A percentile compares a stretch with the other conserved stretches of the same genome.
phyloP scores from a whole-genome alignment of 1,284 basidiomycete species.

The Melampsora larici-populina region DNA sequence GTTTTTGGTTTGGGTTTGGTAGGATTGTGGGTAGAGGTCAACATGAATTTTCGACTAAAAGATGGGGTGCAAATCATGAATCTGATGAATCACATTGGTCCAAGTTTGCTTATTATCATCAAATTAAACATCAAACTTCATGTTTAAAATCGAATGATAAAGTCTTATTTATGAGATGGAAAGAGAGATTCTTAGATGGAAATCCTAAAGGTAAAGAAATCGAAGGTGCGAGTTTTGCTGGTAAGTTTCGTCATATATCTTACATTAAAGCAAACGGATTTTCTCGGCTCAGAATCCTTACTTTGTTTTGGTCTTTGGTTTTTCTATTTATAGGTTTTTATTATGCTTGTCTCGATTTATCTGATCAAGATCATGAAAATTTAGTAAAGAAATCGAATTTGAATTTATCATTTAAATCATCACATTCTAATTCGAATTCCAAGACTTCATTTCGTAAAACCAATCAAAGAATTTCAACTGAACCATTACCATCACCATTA shows the following conservation, averaged over 20 bases:
- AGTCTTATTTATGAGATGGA: conserved; percentile 54
- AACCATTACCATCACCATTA: not conserved
- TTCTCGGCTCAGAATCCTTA: not conserved
- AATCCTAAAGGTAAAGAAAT: conserved; percentile 52
- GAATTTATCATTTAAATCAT: too few relatives aligned
- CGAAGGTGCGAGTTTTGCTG: conserved; percentile 51
- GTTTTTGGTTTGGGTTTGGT: not conserved
- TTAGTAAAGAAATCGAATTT: too few relatives aligned
- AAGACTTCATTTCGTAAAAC: too few relatives aligned
- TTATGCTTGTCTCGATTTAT: not conserved
- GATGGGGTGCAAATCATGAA: not conserved
- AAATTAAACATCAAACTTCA: too few relatives aligned
- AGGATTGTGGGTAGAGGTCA: not conserved
- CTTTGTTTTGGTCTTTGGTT: not conserved
- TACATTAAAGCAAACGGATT: not conserved
- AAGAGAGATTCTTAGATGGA: conserved; percentile 53
- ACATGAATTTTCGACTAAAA: not conserved
- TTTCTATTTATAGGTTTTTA: not conserved
- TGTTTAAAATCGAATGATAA: too few relatives aligned
- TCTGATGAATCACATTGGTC: not conserved
- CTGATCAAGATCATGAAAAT: not conserved
- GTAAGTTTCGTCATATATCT: not conserved
- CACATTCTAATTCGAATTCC: too few relatives aligned
- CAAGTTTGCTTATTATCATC: conserved; percentile 46
- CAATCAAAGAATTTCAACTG: not conserved